Evolutionary conservation across 441 rosid genomes (phyloP).

Genomic region (Flueggea neowawraea): DNA sequence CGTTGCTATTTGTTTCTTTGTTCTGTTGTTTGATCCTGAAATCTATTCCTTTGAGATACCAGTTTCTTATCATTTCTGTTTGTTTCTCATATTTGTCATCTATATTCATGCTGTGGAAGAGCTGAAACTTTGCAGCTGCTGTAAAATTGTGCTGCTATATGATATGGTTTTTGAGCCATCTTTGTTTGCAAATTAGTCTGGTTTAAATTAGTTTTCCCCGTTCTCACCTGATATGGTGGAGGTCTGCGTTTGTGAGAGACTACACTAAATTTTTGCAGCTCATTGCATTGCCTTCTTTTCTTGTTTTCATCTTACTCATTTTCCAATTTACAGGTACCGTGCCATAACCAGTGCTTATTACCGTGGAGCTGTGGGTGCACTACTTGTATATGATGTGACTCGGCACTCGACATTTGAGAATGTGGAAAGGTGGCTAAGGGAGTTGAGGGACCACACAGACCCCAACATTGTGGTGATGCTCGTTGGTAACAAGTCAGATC

Average conservation of each 20-base stretch:
- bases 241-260: too few relatives aligned
- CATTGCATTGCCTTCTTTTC: not conserved
- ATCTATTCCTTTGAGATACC: too few relatives aligned
- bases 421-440: constrained; percentile 79
- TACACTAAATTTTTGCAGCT: not conserved
- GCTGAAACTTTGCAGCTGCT: not conserved
- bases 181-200: not conserved
- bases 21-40: too few relatives aligned
- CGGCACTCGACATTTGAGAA: constrained; percentile 77
- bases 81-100: too few relatives aligned
- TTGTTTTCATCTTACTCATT: not conserved
- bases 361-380: constrained; percentile 87
- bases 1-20: too few relatives aligned
- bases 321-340: constrained; percentile 48
- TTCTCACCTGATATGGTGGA: too few relatives aligned
- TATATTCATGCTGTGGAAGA: not conserved
- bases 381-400: constrained; percentile 81
- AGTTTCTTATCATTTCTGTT: too few relatives aligned
- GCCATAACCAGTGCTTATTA: constrained; percentile 94
- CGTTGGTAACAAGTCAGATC: constrained; percentile 80
- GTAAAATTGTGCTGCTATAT: not conserved
- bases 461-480: constrained; percentile 91
- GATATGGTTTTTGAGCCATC: not conserved
- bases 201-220: too few relatives aligned
- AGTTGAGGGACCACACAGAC: constrained; percentile 82